Conservation (phyloP, 306 rosid species). For the Corylus americana region DNA sequence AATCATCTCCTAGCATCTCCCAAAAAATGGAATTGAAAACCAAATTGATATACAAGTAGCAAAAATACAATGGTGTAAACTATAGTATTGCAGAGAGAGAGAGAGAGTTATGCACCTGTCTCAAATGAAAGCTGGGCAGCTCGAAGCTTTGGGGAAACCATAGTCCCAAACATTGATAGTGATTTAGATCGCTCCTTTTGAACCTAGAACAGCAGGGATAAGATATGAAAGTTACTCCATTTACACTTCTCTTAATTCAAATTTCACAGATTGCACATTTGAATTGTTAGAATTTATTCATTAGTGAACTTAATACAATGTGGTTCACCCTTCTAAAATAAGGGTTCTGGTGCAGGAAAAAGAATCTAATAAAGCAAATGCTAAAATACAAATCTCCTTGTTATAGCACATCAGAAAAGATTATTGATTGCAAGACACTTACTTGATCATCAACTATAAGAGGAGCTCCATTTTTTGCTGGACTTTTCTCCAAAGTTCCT, state of each 20-base stretch:
- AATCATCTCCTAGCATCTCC: slow-evolving; percentile 17
- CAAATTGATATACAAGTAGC: neutral
- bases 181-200: slow-evolving; percentile 67
- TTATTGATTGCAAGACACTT: slow-evolving; percentile 23
- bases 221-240: slow-evolving; percentile 22
- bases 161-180: slow-evolving; percentile 66
- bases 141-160: slow-evolving; percentile 92
- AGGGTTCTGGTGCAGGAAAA: slow-evolving; percentile 15
- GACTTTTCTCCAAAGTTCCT: slow-evolving; percentile 35
- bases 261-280: slow-evolving; percentile 8
- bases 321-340: neutral
- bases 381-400: slow-evolving; percentile 7
- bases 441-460: slow-evolving; percentile 49
- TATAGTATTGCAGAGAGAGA: neutral
- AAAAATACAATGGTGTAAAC: neutral
- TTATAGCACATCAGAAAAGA: slow-evolving; percentile 5
- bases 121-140: slow-evolving; percentile 84
- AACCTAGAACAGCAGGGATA: slow-evolving; percentile 40
- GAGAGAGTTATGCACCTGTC: slow-evolving; percentile 42
- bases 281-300: slow-evolving; percentile 13
- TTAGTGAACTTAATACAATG: slow-evolving; percentile 9
- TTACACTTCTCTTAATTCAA: neutral
- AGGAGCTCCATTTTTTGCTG: slow-evolving; percentile 29
- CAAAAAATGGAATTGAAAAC: neutral
- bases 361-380: slow-evolving; percentile 13